These are phyloP conservation scores for Ramaria sp. DNA, from an alignment of 768 basidiomycete species.

Conservation along the genomic window DNA sequence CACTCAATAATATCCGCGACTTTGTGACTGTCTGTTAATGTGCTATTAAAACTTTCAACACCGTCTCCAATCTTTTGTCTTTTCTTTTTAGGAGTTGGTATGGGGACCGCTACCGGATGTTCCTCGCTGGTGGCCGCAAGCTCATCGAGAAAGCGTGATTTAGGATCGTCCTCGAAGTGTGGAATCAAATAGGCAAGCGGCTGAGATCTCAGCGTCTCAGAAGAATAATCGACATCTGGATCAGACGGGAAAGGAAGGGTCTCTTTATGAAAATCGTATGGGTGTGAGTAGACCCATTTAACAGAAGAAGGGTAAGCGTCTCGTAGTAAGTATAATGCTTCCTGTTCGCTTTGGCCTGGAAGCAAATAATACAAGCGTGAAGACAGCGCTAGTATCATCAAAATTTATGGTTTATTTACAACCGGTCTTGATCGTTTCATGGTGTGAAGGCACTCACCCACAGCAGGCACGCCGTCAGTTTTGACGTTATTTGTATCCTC, in stretches of 20 bases:
- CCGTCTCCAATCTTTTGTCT: conserved; percentile 8
- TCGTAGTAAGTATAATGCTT: conserved; percentile 51
- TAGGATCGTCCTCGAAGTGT: conserved; percentile 93
- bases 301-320: conserved; percentile 16
- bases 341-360: conserved; percentile 57
- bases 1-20: neutral
- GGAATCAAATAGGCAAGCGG: conserved; percentile 72
- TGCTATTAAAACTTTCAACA: neutral
- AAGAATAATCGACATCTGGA: conserved; percentile 13
- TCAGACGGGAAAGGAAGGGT: conserved; percentile 10
- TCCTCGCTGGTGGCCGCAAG: conserved; percentile 63
- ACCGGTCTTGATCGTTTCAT: neutral
- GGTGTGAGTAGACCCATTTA: conserved; percentile 71
- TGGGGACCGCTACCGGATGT: conserved; percentile 47
- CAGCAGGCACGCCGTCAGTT: neutral
- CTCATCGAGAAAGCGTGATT: conserved; percentile 88
- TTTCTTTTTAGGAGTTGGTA: conserved; percentile 13
- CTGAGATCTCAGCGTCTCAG: conserved; percentile 27
- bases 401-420: neutral
- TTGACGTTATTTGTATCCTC: conserved; percentile 9
- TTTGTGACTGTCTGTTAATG: neutral
- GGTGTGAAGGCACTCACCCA: neutral
- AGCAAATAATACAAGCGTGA: conserved; percentile 45
- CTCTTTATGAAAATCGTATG: conserved; percentile 31
- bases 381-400: neutral